A percentile compares a stretch with the other conserved stretches of the same genome.
phyloP scores from a whole-genome alignment of 2,329 filamentous ascomycete species.

The Elsinoe australis region DNA sequence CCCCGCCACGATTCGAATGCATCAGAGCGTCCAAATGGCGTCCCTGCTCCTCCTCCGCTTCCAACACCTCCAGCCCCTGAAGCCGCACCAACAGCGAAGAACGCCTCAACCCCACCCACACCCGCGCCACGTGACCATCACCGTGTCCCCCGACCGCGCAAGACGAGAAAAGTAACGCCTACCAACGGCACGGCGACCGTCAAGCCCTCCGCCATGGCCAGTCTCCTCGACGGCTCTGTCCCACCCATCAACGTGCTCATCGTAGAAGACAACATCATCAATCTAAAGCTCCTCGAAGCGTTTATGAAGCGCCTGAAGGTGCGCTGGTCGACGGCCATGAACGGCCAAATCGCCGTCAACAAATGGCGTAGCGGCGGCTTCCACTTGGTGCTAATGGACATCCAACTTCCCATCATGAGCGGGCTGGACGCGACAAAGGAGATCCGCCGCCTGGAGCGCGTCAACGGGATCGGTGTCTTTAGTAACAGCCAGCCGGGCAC shows the following conservation, averaged over 20 bases:
- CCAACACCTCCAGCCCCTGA: conserved; percentile 46
- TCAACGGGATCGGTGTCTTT: conserved; percentile 91
- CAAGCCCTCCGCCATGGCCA: conserved; percentile 26
- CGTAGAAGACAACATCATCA: conserved; percentile 98
- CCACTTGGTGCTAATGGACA: conserved; percentile 96
- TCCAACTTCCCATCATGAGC: conserved; percentile 94
- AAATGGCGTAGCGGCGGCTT: conserved; percentile 93
- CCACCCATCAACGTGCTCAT: conserved; percentile 96
- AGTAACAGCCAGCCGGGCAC: conserved; percentile 43
- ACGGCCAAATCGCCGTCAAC: conserved; percentile 82
- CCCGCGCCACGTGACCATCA: conserved; percentile 11
- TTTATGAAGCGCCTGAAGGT: conserved; percentile 96
- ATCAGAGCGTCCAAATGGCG: conserved; percentile 37
- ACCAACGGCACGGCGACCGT: conserved; percentile 40
- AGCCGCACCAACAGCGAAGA: conserved; percentile 24
- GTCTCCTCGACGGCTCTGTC: conserved; percentile 68
- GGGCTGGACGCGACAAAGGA: conserved; percentile 91
- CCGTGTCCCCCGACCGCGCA: conserved; percentile 18
- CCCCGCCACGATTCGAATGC: conserved; percentile 36
- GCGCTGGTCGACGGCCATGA: conserved; percentile 94
- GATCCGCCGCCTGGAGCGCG: conserved; percentile 77
- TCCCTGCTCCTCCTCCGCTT: conserved; percentile 43
- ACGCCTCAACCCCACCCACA: conserved; percentile 28
- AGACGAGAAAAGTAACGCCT: conserved; percentile 19
- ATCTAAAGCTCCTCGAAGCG: conserved; percentile 82